phyloP scores from a whole-genome alignment of 441 rosid genomes.

The Euphorbia celastroides region DNA sequence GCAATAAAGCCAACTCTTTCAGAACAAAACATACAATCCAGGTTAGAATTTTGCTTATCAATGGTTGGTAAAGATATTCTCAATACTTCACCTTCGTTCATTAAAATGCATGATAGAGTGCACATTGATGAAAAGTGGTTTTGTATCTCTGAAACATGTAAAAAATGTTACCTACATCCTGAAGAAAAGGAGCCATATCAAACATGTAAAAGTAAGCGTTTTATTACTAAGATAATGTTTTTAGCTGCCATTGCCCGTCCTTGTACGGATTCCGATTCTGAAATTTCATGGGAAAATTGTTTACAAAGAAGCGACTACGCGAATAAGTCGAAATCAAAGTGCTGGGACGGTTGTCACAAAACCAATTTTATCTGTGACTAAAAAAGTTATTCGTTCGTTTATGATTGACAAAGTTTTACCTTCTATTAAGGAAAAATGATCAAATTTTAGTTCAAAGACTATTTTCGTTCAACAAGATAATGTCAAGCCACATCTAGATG shows the following conservation, averaged over 20 bases:
- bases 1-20: too few relatives aligned
- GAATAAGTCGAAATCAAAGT: background rate
- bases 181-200: background rate
- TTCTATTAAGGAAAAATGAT: background rate
- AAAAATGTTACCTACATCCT: too few relatives aligned
- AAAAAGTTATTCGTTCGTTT: background rate
- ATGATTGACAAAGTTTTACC: background rate
- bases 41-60: too few relatives aligned
- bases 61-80: too few relatives aligned
- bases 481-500: background rate
- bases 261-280: background rate
- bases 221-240: background rate
- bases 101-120: too few relatives aligned
- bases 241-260: background rate
- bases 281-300: background rate
- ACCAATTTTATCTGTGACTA: background rate
- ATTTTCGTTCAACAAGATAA: background rate
- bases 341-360: background rate
- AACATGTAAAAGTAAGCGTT: background rate
- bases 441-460: background rate
- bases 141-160: background rate
- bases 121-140: background rate
- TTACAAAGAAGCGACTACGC: background rate
- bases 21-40: too few relatives aligned
- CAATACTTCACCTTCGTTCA: too few relatives aligned